Evolutionary conservation across 441 rosid species (phyloP), one percentile per base, ranked within the genome.

Genomic region (Mallotus repandus): DNA sequence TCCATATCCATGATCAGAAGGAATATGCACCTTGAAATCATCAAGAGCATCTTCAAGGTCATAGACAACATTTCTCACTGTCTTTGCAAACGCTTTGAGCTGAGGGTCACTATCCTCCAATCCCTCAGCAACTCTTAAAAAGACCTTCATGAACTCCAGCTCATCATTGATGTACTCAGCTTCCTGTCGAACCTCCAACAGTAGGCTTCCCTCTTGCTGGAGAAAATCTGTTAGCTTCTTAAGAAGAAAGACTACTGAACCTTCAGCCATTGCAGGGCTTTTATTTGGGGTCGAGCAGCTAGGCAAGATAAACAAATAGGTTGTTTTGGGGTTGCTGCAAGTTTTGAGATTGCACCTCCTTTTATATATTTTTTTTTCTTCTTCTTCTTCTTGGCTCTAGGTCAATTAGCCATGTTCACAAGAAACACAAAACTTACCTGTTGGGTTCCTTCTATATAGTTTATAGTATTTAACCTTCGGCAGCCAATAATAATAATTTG

Each of bases 21-120:
- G 58, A 7, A 63, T 68, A 15, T 75, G 77, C 15, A 84, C 79
- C 75, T 29, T 75, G 80, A 77, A 86, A 67, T 86, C 87, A 59
- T 88, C 91, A 15, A 88, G 74, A 71, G 79, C 80, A 62, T 85
- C 93, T 71, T 89, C 91, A 14, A 73, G 66, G 43, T 85, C 87
- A 11, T 78, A 66, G 35, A 83, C 87, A 1, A 76, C 61, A 7
- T 87, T 81, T 64, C 88, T 78, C 10, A 87, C 62, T 71, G 87
- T 84, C 81, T 76, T 80, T 14, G 86, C 78, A 85, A 84, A 82
- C 9, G 79, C 78, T 63, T 79, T 83, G 67, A 82, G 79, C 48
- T 80, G 78, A 32, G 74, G 76, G 16, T 84, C 83, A 4, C 59
- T 70, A 48, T 82, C 87, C 59, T 78, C 81, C 19, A 71, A 60